Base-by-base conservation (phyloP, 176 grass and related monocot species). In the Themeda triandra region DNA sequence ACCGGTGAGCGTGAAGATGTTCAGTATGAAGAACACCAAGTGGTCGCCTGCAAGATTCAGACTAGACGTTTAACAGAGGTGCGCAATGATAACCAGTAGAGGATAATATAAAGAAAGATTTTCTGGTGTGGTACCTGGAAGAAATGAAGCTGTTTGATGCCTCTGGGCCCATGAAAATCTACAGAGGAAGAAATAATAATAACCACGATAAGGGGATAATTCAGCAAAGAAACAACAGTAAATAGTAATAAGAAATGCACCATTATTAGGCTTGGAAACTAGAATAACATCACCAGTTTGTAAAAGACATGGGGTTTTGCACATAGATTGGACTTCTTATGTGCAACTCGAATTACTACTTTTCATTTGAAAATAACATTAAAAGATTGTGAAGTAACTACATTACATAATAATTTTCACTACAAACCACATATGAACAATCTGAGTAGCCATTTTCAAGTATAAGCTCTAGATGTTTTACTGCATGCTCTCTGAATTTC, bases 91-190 rank as follows among this genome's bases (percentile, higher is more conserved):
- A 28, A 8, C 12, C 39, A 45, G 10, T 46, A 15, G 40, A 9
- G 40, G 14, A 46, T 45, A 29, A 15, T 17, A 4, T 46, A 27
- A 18, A 44, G 24, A 46, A 0, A 46, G 13, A 28, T 45, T 10
- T 8, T 45, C 40, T 11, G 58, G 36, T 71, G 53, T 8, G 31
- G 28, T 91, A 94, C 88, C 88, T 84, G 86, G 86, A 64, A 94
- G 87, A 76, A 94, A 75, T n/a, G 76, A 37, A 81, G 88, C 54
- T 36, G 67, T 79, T 88, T 84, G 88, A 81, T 71, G 92, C 64
- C 68, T 94, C 49, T 94, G 92, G 72, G 92, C 86, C 86, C 88
- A 94, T 66, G 92, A 91, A 77, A 94, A 94, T 74, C 88, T 88
- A 65, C 14, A 86, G 68, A 35, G 45, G 51, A 46, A 81, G 35